These are phyloP conservation scores for Fagopyrum tataricum DNA, from an alignment of 148 eudicot species.

Conservation along the genomic window DNA sequence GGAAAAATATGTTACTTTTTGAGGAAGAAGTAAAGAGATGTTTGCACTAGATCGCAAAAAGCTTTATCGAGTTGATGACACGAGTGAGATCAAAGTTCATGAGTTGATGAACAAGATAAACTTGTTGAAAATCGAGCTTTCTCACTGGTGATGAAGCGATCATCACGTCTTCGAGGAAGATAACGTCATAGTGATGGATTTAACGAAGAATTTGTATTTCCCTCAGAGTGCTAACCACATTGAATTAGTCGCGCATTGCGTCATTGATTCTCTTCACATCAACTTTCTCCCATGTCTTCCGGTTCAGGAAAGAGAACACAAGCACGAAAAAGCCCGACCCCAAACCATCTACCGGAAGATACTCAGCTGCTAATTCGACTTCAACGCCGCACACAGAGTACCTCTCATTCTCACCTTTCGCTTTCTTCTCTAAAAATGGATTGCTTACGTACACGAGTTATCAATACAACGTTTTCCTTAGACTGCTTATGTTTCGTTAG, in stretches of 20 bases:
- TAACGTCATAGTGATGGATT: conserved; percentile 31
- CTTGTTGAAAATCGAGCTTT: conserved; percentile 20
- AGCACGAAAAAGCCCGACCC: conserved; percentile 38
- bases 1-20: no score
- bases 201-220: conserved; percentile 26
- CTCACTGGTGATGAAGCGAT: conserved; percentile 16
- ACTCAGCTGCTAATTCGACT: conserved; percentile 30
- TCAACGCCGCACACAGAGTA: no score
- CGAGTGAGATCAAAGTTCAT: conserved; percentile 50
- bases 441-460: no score
- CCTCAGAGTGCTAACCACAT: conserved; percentile 23
- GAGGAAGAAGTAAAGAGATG: no score
- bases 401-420: no score
- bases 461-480: no score
- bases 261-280: conserved; percentile 37
- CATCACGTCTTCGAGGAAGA: conserved; percentile 37
- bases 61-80: no score
- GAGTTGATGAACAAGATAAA: conserved; percentile 39
- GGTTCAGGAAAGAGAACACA: conserved; percentile 27
- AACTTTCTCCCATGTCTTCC: conserved; percentile 27
- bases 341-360: conserved; percentile 19
- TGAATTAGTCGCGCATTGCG: conserved; percentile 16
- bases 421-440: no score
- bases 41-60: conserved; percentile 27
- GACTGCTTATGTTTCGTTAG: no score